Evolutionary conservation across 345 rosid species (phyloP).

Genomic region (Camelina hispida): DNA sequence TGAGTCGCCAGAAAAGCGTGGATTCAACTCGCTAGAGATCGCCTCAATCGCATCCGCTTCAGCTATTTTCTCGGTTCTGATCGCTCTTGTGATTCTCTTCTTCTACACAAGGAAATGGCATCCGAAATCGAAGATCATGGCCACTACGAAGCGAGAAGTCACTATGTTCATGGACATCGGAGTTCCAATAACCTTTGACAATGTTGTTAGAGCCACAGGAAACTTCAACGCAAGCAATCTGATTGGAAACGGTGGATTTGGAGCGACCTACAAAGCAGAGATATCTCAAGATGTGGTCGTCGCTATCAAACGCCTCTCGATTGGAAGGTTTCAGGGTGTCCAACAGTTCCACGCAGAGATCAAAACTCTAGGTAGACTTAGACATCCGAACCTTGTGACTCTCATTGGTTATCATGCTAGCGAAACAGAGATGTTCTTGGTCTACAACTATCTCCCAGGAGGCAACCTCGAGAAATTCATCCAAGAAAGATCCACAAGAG

Average conservation of each 20-base stretch:
- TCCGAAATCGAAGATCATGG: slow-evolving; percentile 50
- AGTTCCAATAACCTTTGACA: slow-evolving; percentile 56
- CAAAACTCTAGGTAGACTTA: slow-evolving; percentile 58
- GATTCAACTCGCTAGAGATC: slow-evolving; percentile 60
- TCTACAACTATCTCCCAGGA: slow-evolving; percentile 65
- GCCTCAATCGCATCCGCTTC: slow-evolving; percentile 69
- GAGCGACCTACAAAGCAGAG: slow-evolving; percentile 71
- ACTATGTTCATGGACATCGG: slow-evolving; percentile 58
- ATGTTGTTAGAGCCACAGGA: slow-evolving; percentile 63
- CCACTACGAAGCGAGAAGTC: slow-evolving; percentile 52
- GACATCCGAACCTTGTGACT: slow-evolving; percentile 64
- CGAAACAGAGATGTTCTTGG: slow-evolving; percentile 66
- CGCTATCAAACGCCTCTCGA: slow-evolving; percentile 60
- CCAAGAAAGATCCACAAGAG: slow-evolving; percentile 54
- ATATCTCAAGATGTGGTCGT: slow-evolving; percentile 54
- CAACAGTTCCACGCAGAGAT: slow-evolving; percentile 69
- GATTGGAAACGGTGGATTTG: slow-evolving; percentile 71
- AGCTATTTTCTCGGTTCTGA: slow-evolving; percentile 61
- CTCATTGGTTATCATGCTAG: slow-evolving; percentile 67
- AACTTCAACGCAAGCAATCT: slow-evolving; percentile 56
- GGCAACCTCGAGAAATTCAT: slow-evolving; percentile 68
- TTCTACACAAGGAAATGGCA: slow-evolving; percentile 59
- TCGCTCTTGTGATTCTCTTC: slow-evolving; percentile 58
- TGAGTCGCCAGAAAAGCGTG: slow-evolving; percentile 8
- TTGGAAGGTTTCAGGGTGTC: slow-evolving; percentile 64